phyloP scores from a whole-genome alignment of 73 alveolate genomes.

The Paramecium caudatum region DNA sequence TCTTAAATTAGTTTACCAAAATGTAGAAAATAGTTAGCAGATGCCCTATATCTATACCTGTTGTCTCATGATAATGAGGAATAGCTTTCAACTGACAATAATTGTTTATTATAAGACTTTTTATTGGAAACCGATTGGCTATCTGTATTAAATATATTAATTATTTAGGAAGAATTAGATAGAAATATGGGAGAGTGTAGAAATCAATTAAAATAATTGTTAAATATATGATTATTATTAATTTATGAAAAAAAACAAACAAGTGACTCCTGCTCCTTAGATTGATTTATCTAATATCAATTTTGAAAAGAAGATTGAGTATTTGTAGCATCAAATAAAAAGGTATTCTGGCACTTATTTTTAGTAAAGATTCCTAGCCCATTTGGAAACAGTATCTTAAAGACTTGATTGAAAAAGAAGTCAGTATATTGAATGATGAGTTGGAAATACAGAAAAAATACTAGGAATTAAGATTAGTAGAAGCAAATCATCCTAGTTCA shows the following conservation, averaged over 20 bases:
- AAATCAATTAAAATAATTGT: not conserved
- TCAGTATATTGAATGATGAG: not conserved
- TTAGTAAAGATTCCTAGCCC: not conserved
- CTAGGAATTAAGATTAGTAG: not conserved
- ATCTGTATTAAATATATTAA: not conserved
- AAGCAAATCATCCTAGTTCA: slow-evolving; percentile 11
- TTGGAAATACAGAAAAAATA: not conserved
- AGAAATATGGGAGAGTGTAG: not conserved
- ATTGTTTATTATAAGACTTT: slow-evolving; percentile 18
- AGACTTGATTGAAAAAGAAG: not conserved
- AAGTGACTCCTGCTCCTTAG: not conserved
- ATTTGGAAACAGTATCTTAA: slow-evolving; percentile 8
- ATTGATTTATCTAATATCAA: not conserved
- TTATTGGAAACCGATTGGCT: slow-evolving; percentile 50
- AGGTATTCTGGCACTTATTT: not conserved
- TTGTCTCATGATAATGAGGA: slow-evolving; percentile 43
- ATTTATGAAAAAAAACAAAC: slow-evolving; percentile 18
- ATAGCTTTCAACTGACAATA: not conserved
- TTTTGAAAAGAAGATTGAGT: not conserved
- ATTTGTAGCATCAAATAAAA: not conserved
- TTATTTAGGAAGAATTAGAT: slow-evolving; percentile 29
- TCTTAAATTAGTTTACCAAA: not conserved
- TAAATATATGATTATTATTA: not conserved
- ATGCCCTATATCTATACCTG: slow-evolving; percentile 17
- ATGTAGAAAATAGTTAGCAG: slow-evolving; percentile 51